These are phyloP conservation scores for Decorospora gaudefroyi DNA, from an alignment of 2,329 filamentous ascomycete genomes.

Conservation along the genomic window DNA sequence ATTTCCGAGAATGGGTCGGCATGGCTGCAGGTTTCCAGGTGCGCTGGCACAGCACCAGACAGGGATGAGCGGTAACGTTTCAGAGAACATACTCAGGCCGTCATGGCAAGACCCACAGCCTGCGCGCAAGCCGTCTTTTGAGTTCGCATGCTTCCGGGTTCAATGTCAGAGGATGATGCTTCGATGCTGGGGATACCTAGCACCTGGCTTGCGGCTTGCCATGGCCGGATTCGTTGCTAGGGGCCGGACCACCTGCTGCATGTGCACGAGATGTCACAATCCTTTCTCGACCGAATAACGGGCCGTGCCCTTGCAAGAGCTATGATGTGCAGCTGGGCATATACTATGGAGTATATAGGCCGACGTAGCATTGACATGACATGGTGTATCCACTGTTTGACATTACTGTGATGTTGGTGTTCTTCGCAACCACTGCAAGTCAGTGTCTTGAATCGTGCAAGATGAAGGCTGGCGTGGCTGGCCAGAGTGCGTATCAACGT, in stretches of 20 bases:
- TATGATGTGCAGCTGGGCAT: slow-evolving; percentile 12
- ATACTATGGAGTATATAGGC: too few species aligned
- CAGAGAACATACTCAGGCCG: slow-evolving; percentile 21
- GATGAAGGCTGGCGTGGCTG: too few species aligned
- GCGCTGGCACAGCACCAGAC: slow-evolving; percentile 27
- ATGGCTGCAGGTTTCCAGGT: slow-evolving; percentile 20
- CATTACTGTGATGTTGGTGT: too few species aligned
- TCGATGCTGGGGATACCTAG: slow-evolving; percentile 17
- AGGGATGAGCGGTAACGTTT: slow-evolving; percentile 24
- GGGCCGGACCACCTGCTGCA: slow-evolving; percentile 14
- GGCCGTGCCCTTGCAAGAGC: slow-evolving; percentile 1
- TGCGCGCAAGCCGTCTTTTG: slow-evolving; percentile 16
- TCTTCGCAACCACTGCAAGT: too few species aligned
- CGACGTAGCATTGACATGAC: slow-evolving; percentile 1
- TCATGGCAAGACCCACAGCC: slow-evolving; percentile 28
- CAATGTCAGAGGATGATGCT: slow-evolving; percentile 14
- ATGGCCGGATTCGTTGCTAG: slow-evolving; percentile 19
- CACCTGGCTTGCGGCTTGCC: slow-evolving; percentile 11
- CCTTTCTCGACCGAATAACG: slow-evolving; percentile 14
- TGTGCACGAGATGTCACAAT: slow-evolving; percentile 21
- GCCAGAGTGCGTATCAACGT: too few species aligned
- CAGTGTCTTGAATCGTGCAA: too few species aligned
- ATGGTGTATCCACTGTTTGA: background rate
- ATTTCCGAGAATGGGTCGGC: slow-evolving; percentile 23
- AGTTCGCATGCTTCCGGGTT: slow-evolving; percentile 16